phyloP scores from a whole-genome alignment of 2,329 filamentous ascomycete genomes.

The Talaromyces sp. region DNA sequence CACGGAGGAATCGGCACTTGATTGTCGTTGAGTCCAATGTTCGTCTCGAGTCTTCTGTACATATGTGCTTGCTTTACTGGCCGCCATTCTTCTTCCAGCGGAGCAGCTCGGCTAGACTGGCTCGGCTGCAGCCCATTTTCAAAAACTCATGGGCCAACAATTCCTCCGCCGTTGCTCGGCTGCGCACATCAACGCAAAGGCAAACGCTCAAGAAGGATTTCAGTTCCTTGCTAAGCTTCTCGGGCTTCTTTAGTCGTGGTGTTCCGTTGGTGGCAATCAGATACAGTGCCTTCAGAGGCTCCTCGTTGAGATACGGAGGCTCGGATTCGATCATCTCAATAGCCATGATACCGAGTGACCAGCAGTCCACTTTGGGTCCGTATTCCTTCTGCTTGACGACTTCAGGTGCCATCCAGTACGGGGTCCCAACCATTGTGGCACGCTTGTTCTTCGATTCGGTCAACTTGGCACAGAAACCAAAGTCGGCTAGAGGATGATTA shows the following conservation, averaged over 20 bases:
- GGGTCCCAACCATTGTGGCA: slow-evolving; percentile 97
- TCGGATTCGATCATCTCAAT: slow-evolving; percentile 99
- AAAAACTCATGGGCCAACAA: slow-evolving; percentile 89
- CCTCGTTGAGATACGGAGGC: slow-evolving; percentile 95
- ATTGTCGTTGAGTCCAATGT: not conserved
- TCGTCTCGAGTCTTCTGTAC: not conserved
- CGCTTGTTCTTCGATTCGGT: slow-evolving; percentile 96
- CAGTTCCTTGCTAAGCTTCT: slow-evolving; percentile 95
- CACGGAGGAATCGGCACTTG: not conserved
- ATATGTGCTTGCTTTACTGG: slow-evolving; percentile 20
- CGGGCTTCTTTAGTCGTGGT: slow-evolving; percentile 92
- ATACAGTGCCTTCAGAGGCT: slow-evolving; percentile 93
- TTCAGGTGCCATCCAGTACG: slow-evolving; percentile 99
- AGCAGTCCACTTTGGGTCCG: slow-evolving; percentile 96
- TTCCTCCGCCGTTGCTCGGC: slow-evolving; percentile 84
- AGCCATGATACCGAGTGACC: slow-evolving; percentile 98
- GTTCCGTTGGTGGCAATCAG: slow-evolving; percentile 98
- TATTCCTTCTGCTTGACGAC: slow-evolving; percentile 99
- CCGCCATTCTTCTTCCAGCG: slow-evolving; percentile 53
- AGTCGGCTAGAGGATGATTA: slow-evolving; percentile 63
- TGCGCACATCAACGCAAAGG: slow-evolving; percentile 93
- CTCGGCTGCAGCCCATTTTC: slow-evolving; percentile 79
- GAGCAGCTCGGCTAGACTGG: slow-evolving; percentile 78
- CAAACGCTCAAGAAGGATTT: slow-evolving; percentile 96
- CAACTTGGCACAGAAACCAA: slow-evolving; percentile 97